These are phyloP conservation scores for Trichophyton rubrum DNA, from an alignment of 2,329 filamentous ascomycete genomes.

Conservation along the genomic window DNA sequence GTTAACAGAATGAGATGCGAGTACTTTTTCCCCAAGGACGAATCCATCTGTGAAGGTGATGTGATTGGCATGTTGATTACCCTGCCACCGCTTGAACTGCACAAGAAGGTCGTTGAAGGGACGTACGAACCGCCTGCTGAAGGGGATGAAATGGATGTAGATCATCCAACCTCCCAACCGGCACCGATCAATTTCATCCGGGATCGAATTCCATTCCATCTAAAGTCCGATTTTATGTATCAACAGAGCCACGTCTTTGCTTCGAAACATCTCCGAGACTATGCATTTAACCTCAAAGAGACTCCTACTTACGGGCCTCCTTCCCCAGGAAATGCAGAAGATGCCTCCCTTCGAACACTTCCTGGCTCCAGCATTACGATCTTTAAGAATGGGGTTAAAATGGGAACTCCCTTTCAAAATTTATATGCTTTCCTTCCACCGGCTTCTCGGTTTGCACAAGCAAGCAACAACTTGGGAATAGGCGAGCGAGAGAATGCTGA, in stretches of 20 bases:
- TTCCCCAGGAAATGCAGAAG: slow-evolving; percentile 50
- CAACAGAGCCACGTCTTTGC: slow-evolving; percentile 54
- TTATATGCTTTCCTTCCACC: slow-evolving; percentile 85
- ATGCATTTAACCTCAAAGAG: slow-evolving; percentile 35
- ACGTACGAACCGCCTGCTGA: slow-evolving; percentile 81
- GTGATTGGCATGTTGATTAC: slow-evolving; percentile 90
- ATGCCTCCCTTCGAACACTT: slow-evolving; percentile 70
- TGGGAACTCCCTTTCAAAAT: slow-evolving; percentile 79
- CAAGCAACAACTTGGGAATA: slow-evolving; percentile 35
- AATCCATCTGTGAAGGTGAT: slow-evolving; percentile 76
- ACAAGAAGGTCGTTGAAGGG: slow-evolving; percentile 77
- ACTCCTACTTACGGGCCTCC: slow-evolving; percentile 38
- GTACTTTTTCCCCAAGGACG: slow-evolving; percentile 67
- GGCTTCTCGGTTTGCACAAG: slow-evolving; percentile 48
- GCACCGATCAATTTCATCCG: slow-evolving; percentile 71
- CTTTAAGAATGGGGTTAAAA: slow-evolving; percentile 79
- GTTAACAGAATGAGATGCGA: slow-evolving; percentile 90
- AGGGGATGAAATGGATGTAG: slow-evolving; percentile 18
- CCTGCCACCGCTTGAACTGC: slow-evolving; percentile 70
- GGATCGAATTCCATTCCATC: slow-evolving; percentile 86
- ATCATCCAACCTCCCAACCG: slow-evolving; percentile 23
- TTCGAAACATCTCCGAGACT: slow-evolving; percentile 75
- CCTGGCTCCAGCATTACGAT: slow-evolving; percentile 76
- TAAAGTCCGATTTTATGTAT: slow-evolving; percentile 88
- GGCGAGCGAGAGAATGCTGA: slow-evolving; percentile 79